These are phyloP conservation scores for Fusarium miscanthi DNA, from an alignment of 2,329 filamentous ascomycete genomes.

Conservation along the genomic window DNA sequence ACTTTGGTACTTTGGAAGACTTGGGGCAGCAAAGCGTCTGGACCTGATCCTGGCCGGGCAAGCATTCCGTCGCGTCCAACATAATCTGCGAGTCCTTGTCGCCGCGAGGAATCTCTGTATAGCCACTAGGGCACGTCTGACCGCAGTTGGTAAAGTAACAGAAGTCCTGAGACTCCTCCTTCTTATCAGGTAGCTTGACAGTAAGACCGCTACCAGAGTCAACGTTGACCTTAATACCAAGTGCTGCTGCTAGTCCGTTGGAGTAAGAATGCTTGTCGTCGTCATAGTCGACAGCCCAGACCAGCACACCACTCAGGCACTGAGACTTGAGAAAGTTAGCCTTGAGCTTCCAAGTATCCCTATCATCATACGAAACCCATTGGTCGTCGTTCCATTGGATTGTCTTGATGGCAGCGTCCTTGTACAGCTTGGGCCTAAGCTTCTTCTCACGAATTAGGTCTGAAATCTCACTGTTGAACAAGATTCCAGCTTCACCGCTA, in stretches of 20 bases:
- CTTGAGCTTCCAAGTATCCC: neutral
- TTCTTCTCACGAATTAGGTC: neutral
- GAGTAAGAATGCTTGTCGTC: neutral
- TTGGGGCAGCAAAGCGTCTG: neutral
- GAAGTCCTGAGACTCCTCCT: neutral
- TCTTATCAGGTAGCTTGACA: neutral
- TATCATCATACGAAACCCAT: neutral
- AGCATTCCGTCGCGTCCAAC: neutral
- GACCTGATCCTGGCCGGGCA: neutral
- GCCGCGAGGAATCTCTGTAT: neutral
- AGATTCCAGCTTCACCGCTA: neutral
- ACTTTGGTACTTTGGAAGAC: neutral
- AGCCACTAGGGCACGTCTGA: neutral
- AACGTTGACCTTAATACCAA: neutral
- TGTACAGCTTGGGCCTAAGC: neutral
- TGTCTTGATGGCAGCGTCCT: neutral
- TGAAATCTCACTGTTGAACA: neutral
- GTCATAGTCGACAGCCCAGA: neutral
- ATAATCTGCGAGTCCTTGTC: neutral
- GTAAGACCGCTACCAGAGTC: neutral
- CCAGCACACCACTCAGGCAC: neutral
- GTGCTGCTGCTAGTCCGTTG: neutral
- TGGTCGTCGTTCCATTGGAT: neutral
- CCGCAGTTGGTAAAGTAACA: neutral
- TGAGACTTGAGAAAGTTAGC: neutral